Conservation (phyloP, 2,329 filamentous ascomycete species). For the Scytalidium lignicola region DNA sequence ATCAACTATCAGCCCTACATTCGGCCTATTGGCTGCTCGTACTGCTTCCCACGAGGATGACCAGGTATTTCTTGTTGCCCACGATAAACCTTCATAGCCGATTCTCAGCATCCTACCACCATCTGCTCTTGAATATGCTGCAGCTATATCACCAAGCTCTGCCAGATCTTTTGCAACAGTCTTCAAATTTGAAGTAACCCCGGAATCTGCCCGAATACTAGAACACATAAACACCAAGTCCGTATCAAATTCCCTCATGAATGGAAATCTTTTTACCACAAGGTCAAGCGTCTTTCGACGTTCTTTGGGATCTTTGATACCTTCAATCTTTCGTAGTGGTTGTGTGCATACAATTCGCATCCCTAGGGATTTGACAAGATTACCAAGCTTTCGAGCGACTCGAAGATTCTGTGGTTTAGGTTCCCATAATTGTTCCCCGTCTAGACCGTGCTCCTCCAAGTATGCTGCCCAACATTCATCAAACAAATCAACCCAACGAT, state of each 20-base stretch:
- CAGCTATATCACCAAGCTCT: slow-evolving; percentile 28
- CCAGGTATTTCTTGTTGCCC: slow-evolving; percentile 30
- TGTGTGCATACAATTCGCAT: slow-evolving; percentile 30
- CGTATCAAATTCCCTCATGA: slow-evolving; percentile 31
- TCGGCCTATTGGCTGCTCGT: slow-evolving; percentile 26
- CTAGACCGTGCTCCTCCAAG: slow-evolving; percentile 22
- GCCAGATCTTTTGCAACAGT: slow-evolving; percentile 27
- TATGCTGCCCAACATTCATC: slow-evolving; percentile 31
- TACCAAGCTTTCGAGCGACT: slow-evolving; percentile 24
- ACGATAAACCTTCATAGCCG: slow-evolving; percentile 29
- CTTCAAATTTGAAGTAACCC: slow-evolving; percentile 27
- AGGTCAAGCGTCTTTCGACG: slow-evolving; percentile 20
- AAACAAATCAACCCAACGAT: slow-evolving; percentile 29
- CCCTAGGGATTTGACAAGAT: slow-evolving; percentile 25
- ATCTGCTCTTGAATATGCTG: slow-evolving; percentile 21
- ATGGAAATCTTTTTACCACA: slow-evolving; percentile 29
- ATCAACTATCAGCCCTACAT: slow-evolving; percentile 29
- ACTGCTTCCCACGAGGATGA: slow-evolving; percentile 29
- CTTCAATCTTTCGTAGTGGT: slow-evolving; percentile 28
- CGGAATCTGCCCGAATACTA: slow-evolving; percentile 25
- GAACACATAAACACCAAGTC: slow-evolving; percentile 31
- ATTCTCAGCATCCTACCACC: slow-evolving; percentile 26
- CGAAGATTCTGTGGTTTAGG: slow-evolving; percentile 22
- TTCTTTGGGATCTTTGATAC: slow-evolving; percentile 24
- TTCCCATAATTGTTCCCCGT: slow-evolving; percentile 25